Base-by-base conservation (phyloP, 75 land plant genomes). In the Picea glauca region DNA sequence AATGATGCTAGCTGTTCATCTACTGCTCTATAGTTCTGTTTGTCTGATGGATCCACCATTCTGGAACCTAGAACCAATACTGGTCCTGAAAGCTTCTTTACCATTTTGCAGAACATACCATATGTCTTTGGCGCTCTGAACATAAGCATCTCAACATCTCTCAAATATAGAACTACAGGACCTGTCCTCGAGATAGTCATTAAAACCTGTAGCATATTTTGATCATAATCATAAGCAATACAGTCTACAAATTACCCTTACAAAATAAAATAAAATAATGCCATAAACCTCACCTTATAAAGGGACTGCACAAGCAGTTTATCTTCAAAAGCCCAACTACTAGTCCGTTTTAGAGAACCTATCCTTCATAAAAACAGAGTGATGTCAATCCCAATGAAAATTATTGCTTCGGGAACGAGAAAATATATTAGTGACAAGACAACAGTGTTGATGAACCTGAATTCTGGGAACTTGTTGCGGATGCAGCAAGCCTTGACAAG, bases 261-360 rank as follows among this genome's bases (percentile, higher is more conserved):
- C 56, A 8, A 50, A 50, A 23, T n/a, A 62, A 62, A 62, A 62
- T 0, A 62, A 20, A 23, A 61, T 18, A 62, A 23, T 62, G 56
- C 56, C 23, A 6, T 62, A 62, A 62, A 62, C 7, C 63, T 13
- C 84, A 93, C 98, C 94, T 84, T 93, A 84, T 93, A 93, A 23
- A 93, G 89, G 68, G 98, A 78, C 66, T 85, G 88, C 56, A 95
- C 76, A 56, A 95, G 73, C n/a, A 85, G 67, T 60, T 87, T 90
- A 33, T 95, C 98, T 75, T 95, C 96, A 79, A 95, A 90, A 63
- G 85, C 80, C 93, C 82, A 92, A 56, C 90, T 91, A 79, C 80
- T 85, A 18, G 63, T 62, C 56, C 56, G 56, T 50, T 50, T 50
- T 50, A 50, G 11, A 50, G 56, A 50, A 50, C 56, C 56, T 50